These are phyloP conservation scores for Furcasterigmium furcatum DNA, from an alignment of 2,329 filamentous ascomycete genomes.

Conservation along the genomic window DNA sequence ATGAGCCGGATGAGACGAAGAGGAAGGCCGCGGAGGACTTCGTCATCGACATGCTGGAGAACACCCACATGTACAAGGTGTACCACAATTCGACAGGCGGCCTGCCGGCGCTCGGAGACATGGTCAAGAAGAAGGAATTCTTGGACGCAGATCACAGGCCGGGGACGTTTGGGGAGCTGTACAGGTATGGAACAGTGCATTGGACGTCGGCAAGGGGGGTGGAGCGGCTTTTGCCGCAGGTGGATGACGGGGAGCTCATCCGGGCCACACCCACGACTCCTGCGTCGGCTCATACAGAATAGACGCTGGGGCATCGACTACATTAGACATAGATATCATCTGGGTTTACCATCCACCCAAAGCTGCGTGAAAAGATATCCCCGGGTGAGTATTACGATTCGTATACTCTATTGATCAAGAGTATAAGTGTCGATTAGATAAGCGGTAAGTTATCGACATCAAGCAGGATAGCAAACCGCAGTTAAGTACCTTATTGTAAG, in stretches of 20 bases:
- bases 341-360: too few species aligned
- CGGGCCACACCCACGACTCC: conserved; percentile 16
- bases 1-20: conserved; percentile 23
- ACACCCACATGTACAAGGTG: conserved; percentile 31
- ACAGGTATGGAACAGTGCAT: conserved; percentile 28
- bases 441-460: too few species aligned
- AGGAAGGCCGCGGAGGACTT: conserved; percentile 22
- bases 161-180: conserved; percentile 28
- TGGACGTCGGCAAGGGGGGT: conserved; percentile 23
- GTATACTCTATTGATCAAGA: too few species aligned
- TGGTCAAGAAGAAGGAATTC: conserved; percentile 21
- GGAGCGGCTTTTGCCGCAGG: conserved; percentile 17
- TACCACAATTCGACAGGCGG: conserved; percentile 30
- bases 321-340: too few species aligned
- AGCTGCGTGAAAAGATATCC: too few species aligned
- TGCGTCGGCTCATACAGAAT: too few species aligned
- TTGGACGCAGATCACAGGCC: conserved; percentile 23
- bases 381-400: too few species aligned
- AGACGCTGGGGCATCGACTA: too few species aligned
- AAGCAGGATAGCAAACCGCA: too few species aligned
- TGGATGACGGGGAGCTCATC: conserved; percentile 17
- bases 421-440: too few species aligned
- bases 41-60: conserved; percentile 25
- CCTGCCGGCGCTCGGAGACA: conserved; percentile 24
- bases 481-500: too few species aligned